Conservation (phyloP, 139 green algal species). For the Chlorella ohadii region DNA sequence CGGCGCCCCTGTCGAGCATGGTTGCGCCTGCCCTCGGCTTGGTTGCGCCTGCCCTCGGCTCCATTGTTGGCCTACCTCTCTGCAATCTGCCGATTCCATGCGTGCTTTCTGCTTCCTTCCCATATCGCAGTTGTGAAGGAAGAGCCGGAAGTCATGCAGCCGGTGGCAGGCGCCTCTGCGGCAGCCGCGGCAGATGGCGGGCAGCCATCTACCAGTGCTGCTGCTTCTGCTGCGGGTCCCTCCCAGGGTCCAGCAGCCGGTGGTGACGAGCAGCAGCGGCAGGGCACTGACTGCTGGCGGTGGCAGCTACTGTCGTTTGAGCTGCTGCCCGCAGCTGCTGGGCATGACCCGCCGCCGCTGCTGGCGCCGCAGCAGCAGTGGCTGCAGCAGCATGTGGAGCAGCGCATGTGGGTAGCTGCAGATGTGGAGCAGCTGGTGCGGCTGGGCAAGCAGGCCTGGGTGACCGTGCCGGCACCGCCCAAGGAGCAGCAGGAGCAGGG, state of each 20-base stretch:
- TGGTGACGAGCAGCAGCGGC: background rate
- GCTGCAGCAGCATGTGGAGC: constrained; percentile 47
- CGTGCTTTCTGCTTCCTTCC: background rate
- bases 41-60: too few species aligned
- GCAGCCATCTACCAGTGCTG: background rate
- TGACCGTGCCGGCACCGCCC: background rate
- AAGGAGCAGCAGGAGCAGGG: constrained; percentile 1
- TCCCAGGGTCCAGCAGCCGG: background rate
- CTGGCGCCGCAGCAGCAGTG: constrained; percentile 20
- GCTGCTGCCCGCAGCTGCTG: background rate
- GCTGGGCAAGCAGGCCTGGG: constrained; percentile 28
- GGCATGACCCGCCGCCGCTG: constrained; percentile 1
- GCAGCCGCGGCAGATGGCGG: background rate
- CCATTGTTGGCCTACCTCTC: too few species aligned
- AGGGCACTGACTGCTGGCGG: constrained; percentile 19
- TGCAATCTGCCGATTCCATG: background rate
- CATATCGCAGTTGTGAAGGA: constrained; percentile 3
- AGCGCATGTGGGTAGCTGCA: constrained; percentile 48
- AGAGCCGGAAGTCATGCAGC: constrained; percentile 20
- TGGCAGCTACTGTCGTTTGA: constrained; percentile 37
- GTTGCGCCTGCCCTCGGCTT: too few species aligned
- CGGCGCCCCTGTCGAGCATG: too few species aligned
- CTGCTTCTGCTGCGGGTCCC: background rate
- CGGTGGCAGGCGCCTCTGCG: background rate
- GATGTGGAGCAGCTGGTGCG: constrained; percentile 38